Percentiles rank a stretch among this genome's conserved stretches.
These are phyloP conservation scores for Lentinula sp. DNA, from an alignment of 768 basidiomycete genomes.

Conservation along the genomic window DNA sequence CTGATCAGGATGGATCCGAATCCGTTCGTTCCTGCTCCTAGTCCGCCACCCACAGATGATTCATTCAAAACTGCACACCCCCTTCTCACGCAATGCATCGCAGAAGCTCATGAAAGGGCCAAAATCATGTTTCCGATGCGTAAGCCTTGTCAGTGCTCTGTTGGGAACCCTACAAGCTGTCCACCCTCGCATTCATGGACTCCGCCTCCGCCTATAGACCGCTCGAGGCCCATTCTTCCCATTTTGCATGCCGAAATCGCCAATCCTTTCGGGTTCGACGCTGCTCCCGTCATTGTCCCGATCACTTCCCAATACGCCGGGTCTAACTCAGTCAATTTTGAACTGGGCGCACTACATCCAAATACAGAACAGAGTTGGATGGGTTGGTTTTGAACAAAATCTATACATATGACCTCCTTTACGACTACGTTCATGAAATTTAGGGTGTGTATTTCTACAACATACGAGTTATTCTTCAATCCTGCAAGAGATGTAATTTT, in stretches of 20 bases:
- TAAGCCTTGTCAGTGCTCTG: conserved; percentile 39
- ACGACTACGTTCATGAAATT: background rate
- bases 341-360: conserved; percentile 39
- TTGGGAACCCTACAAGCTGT: conserved; percentile 17
- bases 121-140: conserved; percentile 34
- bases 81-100: conserved; percentile 39
- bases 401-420: background rate
- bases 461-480: background rate
- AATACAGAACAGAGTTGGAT: conserved; percentile 38
- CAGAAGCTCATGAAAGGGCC: conserved; percentile 40
- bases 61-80: conserved; percentile 35
- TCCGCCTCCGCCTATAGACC: conserved; percentile 26
- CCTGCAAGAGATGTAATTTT: background rate
- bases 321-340: conserved; percentile 41
- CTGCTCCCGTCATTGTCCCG: conserved; percentile 21
- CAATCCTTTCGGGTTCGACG: conserved; percentile 13
- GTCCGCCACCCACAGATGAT: conserved; percentile 22
- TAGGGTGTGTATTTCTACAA: background rate
- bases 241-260: conserved; percentile 26
- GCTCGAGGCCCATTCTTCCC: conserved; percentile 32
- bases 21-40: conserved; percentile 13
- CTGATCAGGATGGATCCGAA: conserved; percentile 9
- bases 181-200: conserved; percentile 42
- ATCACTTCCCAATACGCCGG: conserved; percentile 32
- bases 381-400: conserved; percentile 33